Conservation (phyloP, 2,329 filamentous ascomycete genomes). For the Chaetothyriales sp. region DNA sequence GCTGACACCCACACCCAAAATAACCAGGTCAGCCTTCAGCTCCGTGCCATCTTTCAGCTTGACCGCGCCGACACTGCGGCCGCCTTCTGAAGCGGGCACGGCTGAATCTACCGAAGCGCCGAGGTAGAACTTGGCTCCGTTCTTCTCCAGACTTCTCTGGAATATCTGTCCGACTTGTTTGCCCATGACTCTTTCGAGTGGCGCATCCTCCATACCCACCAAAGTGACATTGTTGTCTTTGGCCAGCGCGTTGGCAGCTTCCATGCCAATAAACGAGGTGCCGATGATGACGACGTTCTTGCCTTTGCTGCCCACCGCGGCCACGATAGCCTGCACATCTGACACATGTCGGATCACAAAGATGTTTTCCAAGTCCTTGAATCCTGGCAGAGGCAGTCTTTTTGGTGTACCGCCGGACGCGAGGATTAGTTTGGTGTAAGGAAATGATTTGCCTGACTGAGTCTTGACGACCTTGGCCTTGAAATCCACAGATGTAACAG, state of each 20-base stretch:
- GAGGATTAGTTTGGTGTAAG: constrained; percentile 79
- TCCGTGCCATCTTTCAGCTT: constrained; percentile 73
- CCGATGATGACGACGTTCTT: constrained; percentile 92
- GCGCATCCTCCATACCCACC: constrained; percentile 74
- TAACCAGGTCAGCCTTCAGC: constrained; percentile 75
- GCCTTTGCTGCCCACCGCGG: constrained; percentile 59
- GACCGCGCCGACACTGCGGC: constrained; percentile 54
- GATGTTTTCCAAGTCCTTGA: constrained; percentile 76
- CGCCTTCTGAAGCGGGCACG: constrained; percentile 43
- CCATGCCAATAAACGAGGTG: constrained; percentile 95
- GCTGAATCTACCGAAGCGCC: constrained; percentile 71
- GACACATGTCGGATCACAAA: constrained; percentile 70
- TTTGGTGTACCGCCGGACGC: constrained; percentile 73
- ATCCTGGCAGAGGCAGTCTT: constrained; percentile 64
- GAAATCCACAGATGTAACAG: constrained; percentile 65
- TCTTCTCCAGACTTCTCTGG: constrained; percentile 64
- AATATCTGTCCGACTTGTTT: constrained; percentile 67
- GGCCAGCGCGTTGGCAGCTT: constrained; percentile 70
- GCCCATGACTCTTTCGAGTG: constrained; percentile 77
- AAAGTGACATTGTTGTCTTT: constrained; percentile 75
- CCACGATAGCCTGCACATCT: constrained; percentile 63
- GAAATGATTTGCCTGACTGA: constrained; percentile 53
- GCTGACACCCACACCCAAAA: constrained; percentile 77
- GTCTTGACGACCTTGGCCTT: constrained; percentile 59
- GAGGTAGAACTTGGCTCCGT: constrained; percentile 80